Base-by-base conservation (phyloP, 164 flowering plant species). In the Litsea cubeba region DNA sequence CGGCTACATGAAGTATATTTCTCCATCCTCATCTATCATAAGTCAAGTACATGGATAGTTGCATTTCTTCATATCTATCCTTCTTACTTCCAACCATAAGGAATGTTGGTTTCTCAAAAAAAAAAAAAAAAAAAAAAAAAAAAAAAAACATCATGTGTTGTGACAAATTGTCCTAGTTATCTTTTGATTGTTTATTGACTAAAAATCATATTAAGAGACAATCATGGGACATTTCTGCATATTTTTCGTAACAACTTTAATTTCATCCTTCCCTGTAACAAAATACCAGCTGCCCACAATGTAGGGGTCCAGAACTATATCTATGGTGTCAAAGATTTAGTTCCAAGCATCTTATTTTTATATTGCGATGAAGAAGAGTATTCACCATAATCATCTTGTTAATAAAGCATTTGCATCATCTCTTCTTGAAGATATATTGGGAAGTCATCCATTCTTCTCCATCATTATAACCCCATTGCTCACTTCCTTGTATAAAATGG, bases 391-490 rank as follows among this genome's bases (percentile, higher is more conserved):
- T 22, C 28, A 8, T 63, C 66, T 17, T 63, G 14, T 63, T 25
- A 26, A 23, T 4, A 24, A 11, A 57, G 20, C 22, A 3, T n/a
- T 26, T 20, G 24, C 22, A 63, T 63, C 28, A 74, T 74, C 70
- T 74, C 62, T 78, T 78, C 74, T 78, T 76, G 73, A 72, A 79
- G 7, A 76, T 68, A 54, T 64, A 1, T 32, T 72, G 71, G 15
- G 71, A 58, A 15, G 11, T 23, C 79, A 79, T 76, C 68, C 70
- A 72, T 73, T 79, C 76, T 79, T 73, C 74, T 32, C 71, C 74
- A 68, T 72, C 35, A n/a, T 68, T 63, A 15, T 75, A 72, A 12
- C 35, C 65, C 17, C 62, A 72, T 12, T 72, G 25, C 73, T 76
- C 76, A 0, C 6, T 57, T 15, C 46, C 72, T 5, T 5, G 24